Base-by-base conservation (phyloP, 2,329 filamentous ascomycete species). In the Plectosphaerella cucumerina region DNA sequence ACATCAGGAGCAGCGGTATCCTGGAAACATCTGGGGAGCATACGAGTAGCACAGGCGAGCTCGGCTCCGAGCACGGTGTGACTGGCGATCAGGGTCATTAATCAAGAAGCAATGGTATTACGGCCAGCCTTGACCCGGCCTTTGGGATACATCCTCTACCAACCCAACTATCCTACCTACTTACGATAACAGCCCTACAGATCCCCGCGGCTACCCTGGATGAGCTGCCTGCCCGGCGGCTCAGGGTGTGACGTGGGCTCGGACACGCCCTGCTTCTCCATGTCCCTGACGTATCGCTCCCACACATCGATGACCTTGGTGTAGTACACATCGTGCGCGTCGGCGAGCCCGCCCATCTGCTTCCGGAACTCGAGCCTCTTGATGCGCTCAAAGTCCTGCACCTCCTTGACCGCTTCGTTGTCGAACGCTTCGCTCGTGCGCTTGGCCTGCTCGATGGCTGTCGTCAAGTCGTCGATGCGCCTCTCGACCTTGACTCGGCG, bases 381-480 rank as follows among this genome's bases (percentile, higher is more conserved):
- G 77, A 97, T 97, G 51, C 92, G 82, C 72, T 99, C 94, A 71
- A 99, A 99, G 65, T 97, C 92, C 18, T 81, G 81, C 1, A 97
- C 89, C 68, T 99, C 94, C 62, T 89, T 87, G 42, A 97, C 87
- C 2, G 97, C 93, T 70, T 97, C 91, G 65, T 97, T 92, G 68
- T 97, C 94, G 62, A 99, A 99, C 65, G 90, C 86, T 69, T 97
- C 91, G 47, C 86, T 90, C 14, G 87, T 90, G 63, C 86, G 87
- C 70, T 91, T 91, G 6, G 94, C 90, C 43, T 82, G 82, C 69
- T 97, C 93, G 0, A 96, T 93, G 68, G 96, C 91, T 21, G 84
- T 81, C 3, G 90, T 96, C 39, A 99, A 78, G 63, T 96, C 89
- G 61, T 96, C 90, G 59, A 99, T 96, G 58, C 90, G 86, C 47